Base-by-base conservation (phyloP, 345 rosid genomes). In the Raphanus sativus region DNA sequence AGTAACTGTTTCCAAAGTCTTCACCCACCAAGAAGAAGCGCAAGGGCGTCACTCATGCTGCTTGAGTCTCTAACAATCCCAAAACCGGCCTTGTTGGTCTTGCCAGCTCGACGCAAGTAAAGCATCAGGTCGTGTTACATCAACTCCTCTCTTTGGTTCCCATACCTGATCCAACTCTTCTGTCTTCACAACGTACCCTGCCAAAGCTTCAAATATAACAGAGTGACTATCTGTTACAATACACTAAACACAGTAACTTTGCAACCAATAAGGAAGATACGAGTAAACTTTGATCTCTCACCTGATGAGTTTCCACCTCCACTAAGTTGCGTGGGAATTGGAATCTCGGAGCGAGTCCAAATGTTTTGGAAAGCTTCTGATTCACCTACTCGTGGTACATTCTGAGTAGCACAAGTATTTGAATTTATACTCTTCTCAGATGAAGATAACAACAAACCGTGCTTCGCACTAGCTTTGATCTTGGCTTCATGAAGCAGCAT, bases 401-500 rank as follows among this genome's bases (percentile, higher is more conserved):
- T 6, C 56, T 50, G 56, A 50, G 9, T 50, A 50, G 3, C 8
- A 50, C 59, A 52, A 52, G 25, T 16, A 52, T 25, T 87, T 71
- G 98, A 88, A 82, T 78, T 75, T 55, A 89, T 83, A 81, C 88
- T 79, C 87, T 89, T 91, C 65, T 87, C 88, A 54, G 92, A 83
- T 25, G 87, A 86, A 58, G 81, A 34, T 24, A 11, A 11, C 70
- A 71, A 85, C 81, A 85, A 86, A 70, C 83, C 83, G 77, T 93
- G 89, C 83, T 90, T 95, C n/a, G 84, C 87, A 73, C 84, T 79
- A 89, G 86, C 81, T 72, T 87, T 75, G 68, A 85, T 83, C 82
- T 89, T 93, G 59, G 99, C 89, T 83, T 90, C 96, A 2, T 93
- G 84, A 77, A 93, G 87, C 79, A 95, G 80, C 84, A 96, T 90